Conservation (phyloP, 495 filamentous ascomycete genomes). For the Collariella sp. region DNA sequence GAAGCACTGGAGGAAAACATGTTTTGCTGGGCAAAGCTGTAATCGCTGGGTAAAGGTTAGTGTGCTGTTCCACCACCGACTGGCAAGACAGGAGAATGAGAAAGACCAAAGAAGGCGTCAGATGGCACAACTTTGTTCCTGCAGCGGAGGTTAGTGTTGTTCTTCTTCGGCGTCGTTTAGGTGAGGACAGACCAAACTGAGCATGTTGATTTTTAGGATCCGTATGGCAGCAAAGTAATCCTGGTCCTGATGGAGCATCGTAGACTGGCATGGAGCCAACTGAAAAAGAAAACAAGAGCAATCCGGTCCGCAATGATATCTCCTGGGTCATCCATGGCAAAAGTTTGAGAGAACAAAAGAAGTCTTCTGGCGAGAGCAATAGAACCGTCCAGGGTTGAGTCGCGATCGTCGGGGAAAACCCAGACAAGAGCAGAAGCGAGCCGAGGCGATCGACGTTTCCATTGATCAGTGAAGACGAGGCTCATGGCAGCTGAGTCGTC, state of each 20-base stretch:
- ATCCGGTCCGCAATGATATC: not conserved
- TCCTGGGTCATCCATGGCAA: not conserved
- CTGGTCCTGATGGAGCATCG: not conserved
- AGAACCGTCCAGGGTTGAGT: not conserved
- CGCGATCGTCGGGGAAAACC: too few species aligned
- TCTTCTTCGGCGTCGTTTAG: not conserved
- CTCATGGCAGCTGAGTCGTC: too few species aligned
- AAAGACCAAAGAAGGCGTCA: constrained; percentile 28
- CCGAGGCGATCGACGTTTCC: too few species aligned
- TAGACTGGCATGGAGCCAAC: not conserved
- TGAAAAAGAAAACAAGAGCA: not conserved
- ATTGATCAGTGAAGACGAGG: too few species aligned
- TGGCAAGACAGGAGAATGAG: constrained; percentile 14
- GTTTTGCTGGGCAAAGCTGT: constrained; percentile 41
- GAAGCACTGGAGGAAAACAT: constrained; percentile 41
- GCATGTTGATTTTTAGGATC: constrained; percentile 2
- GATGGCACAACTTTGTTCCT: constrained; percentile 46
- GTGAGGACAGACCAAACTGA: constrained; percentile 33
- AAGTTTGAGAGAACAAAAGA: not conserved
- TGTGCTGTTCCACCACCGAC: constrained; percentile 36
- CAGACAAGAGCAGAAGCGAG: too few species aligned
- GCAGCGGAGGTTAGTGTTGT: constrained; percentile 22
- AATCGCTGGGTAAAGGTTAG: constrained; percentile 46
- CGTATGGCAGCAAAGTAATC: not conserved
- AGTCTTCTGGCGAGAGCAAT: not conserved